Percentiles rank a stretch among this genome's conserved stretches.
These are phyloP conservation scores for Dipodascus geniculatus DNA, from an alignment of 805 yeast species.

Conservation along the genomic window DNA sequence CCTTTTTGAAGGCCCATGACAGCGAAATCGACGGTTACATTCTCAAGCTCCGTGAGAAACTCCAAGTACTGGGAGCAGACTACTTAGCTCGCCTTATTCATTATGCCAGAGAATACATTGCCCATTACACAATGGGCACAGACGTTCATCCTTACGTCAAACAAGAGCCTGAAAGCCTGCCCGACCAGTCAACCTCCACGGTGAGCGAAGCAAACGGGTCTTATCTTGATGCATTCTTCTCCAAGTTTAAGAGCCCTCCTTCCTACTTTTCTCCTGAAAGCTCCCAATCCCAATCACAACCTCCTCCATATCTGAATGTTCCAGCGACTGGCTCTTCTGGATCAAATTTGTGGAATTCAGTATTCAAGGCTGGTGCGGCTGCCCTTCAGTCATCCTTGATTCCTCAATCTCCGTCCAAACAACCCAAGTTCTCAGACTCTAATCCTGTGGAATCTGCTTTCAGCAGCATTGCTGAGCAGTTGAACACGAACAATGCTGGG, in stretches of 20 bases:
- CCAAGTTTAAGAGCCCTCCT: not conserved
- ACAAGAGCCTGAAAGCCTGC: not conserved
- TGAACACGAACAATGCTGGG: not conserved
- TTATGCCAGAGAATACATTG: constrained; percentile 4
- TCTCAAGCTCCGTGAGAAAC: constrained; percentile 10
- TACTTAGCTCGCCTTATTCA: constrained; percentile 8
- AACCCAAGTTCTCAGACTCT: not conserved
- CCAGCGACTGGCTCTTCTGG: not conserved
- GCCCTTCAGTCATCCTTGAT: not conserved
- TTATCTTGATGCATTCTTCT: not conserved
- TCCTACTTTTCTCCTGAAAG: not conserved
- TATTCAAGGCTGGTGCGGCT: not conserved
- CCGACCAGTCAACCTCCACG: not conserved
- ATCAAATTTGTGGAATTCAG: not conserved
- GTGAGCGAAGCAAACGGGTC: not conserved
- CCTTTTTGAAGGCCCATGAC: constrained; percentile 30
- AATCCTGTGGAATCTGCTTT: not conserved
- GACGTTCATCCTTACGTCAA: not conserved
- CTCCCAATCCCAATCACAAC: not conserved
- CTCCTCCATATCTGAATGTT: not conserved
- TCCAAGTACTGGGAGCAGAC: constrained; percentile 12
- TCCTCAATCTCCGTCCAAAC: not conserved
- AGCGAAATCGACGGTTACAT: constrained; percentile 23
- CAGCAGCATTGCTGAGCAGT: not conserved
- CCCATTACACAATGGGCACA: not conserved